A percentile compares a stretch with the other conserved stretches of the same genome.
These are phyloP conservation scores for Penicillium soppii DNA, from an alignment of 495 filamentous ascomycete species.

Conservation along the genomic window DNA sequence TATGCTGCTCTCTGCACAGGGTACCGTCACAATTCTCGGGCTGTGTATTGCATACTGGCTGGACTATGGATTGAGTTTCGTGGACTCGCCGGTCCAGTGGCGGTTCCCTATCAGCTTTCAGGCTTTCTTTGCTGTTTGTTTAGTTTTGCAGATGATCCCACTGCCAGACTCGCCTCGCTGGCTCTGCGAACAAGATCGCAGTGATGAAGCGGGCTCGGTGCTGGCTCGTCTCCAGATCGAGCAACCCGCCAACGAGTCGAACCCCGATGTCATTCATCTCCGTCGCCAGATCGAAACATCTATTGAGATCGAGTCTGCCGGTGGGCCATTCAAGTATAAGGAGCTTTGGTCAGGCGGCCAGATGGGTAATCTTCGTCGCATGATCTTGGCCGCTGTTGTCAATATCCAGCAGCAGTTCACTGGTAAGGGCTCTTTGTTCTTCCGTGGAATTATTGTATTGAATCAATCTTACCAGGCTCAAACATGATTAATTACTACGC, in stretches of 20 bases:
- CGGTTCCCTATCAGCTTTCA: conserved; percentile 60
- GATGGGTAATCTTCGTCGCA: conserved; percentile 39
- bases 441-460: background rate
- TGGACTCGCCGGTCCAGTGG: conserved; percentile 49
- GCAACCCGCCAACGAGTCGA: conserved; percentile 15
- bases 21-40: conserved; percentile 42
- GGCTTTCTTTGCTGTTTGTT: conserved; percentile 55
- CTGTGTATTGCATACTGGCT: conserved; percentile 50
- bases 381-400: conserved; percentile 34
- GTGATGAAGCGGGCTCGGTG: conserved; percentile 50
- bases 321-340: conserved; percentile 38
- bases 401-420: conserved; percentile 42
- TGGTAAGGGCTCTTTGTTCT: conserved; percentile 1
- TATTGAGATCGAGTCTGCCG: conserved; percentile 36
- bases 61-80: conserved; percentile 57
- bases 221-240: conserved; percentile 43
- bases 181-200: conserved; percentile 50
- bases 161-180: conserved; percentile 64
- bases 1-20: conserved; percentile 53
- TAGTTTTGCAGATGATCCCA: conserved; percentile 56
- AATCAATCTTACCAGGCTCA: conserved; percentile 34
- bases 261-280: conserved; percentile 18
- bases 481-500: conserved; percentile 56
- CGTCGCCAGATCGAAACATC: conserved; percentile 33
- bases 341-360: conserved; percentile 37